Evolutionary conservation across 257 asterid genomes (phyloP).

Genomic region (Gentiana dahurica): DNA sequence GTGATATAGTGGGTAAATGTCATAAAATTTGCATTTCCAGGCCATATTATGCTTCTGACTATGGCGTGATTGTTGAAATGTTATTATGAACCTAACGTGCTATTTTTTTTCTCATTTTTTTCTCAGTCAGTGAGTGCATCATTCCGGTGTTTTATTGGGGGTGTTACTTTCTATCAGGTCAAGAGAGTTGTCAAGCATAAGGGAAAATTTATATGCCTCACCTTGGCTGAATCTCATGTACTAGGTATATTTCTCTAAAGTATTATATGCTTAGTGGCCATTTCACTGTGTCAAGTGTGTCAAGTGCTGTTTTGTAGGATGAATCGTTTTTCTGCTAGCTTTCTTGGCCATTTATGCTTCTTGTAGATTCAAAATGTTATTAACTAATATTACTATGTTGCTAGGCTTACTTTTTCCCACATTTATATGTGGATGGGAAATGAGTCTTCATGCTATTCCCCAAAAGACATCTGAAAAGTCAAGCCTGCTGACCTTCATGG

Average conservation of each 20-base stretch:
- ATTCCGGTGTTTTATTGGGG: conserved; percentile 10
- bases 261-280: too few relatives aligned
- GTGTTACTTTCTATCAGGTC: conserved; percentile 40
- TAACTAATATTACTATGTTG: conserved; percentile 3
- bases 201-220: conserved; percentile 83
- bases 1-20: too few relatives aligned
- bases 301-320: neutral
- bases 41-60: conserved; percentile 1
- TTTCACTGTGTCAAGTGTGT: conserved; percentile 3
- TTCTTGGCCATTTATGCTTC: neutral
- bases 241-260: conserved; percentile 44
- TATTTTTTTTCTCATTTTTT: conserved; percentile 10
- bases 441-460: conserved; percentile 54
- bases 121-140: conserved; percentile 4
- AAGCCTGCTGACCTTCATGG: conserved; percentile 69
- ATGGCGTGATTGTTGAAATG: neutral
- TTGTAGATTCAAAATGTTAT: too few relatives aligned
- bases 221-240: conserved; percentile 82
- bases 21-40: neutral
- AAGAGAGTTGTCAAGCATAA: conserved; percentile 61
- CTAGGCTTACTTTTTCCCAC: conserved; percentile 67
- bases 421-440: conserved; percentile 88
- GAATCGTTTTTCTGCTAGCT: neutral
- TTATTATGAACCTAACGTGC: neutral
- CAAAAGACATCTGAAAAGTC: conserved; percentile 32